These are phyloP conservation scores for Marasmius sp. DNA, from an alignment of 1,284 basidiomycete genomes.

Conservation along the genomic window DNA sequence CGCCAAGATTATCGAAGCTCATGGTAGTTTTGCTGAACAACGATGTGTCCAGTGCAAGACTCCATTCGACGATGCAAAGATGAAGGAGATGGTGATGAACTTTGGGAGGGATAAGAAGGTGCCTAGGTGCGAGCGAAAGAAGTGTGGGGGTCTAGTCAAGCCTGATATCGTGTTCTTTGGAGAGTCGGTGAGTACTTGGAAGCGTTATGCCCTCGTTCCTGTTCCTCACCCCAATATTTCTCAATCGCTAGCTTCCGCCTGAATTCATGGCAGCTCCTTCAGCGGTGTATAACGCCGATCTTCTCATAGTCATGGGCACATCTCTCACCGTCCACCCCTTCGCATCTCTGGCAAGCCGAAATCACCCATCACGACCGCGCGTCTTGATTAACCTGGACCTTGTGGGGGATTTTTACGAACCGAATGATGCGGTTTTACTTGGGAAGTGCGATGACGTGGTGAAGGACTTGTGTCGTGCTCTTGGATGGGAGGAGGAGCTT, in stretches of 20 bases:
- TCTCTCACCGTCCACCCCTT: constrained; percentile 83
- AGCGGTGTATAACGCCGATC: constrained; percentile 64
- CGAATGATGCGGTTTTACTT: constrained; percentile 60
- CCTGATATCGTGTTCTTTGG: constrained; percentile 97
- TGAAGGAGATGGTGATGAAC: constrained; percentile 42
- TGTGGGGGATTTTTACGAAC: constrained; percentile 60
- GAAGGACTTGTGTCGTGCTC: constrained; percentile 51
- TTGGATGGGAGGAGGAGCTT: constrained; percentile 74
- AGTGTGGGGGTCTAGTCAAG: constrained; percentile 77
- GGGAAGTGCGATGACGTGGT: constrained; percentile 72
- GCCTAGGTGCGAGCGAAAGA: constrained; percentile 53
- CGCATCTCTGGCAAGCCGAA: constrained; percentile 58
- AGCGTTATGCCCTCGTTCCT: background rate
- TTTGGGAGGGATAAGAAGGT: constrained; percentile 47
- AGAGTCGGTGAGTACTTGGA: constrained; percentile 55
- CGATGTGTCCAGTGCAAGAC: constrained; percentile 74
- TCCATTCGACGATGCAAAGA: constrained; percentile 64
- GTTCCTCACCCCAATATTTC: constrained; percentile 5
- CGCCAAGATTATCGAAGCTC: constrained; percentile 86
- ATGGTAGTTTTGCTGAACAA: constrained; percentile 87
- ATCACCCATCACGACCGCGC: constrained; percentile 54
- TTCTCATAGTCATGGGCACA: constrained; percentile 92
- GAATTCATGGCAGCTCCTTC: constrained; percentile 52
- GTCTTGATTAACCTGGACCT: constrained; percentile 69
- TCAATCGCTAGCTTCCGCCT: constrained; percentile 49